phyloP scores from a whole-genome alignment of 345 rosid genomes.

The Moricandia moricandioides region DNA sequence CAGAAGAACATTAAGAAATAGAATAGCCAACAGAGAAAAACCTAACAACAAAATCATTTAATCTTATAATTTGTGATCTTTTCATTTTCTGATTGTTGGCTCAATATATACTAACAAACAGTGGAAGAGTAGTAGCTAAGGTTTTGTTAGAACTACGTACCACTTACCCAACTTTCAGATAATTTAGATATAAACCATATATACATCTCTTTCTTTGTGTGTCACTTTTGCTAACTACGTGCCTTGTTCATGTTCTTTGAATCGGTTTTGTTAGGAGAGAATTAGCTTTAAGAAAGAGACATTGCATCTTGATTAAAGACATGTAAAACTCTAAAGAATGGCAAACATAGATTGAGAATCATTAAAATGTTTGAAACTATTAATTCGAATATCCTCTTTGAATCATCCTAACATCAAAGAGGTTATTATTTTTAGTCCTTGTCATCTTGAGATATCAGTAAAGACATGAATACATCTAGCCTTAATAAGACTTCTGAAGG shows the following conservation, averaged over 20 bases:
- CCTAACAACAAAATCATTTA: constrained; percentile 20
- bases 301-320: constrained; percentile 1
- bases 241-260: constrained; percentile 35
- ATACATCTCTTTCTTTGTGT: constrained; percentile 34
- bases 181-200: background rate
- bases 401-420: background rate
- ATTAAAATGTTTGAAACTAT: background rate
- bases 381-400: background rate
- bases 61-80: background rate
- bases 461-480: background rate
- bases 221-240: constrained; percentile 16
- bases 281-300: constrained; percentile 14
- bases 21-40: constrained; percentile 8
- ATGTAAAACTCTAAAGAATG: background rate
- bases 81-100: background rate
- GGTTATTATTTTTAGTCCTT: background rate
- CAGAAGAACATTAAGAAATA: constrained; percentile 28
- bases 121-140: constrained; percentile 27
- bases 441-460: background rate
- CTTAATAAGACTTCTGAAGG: background rate
- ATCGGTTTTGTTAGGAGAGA: constrained; percentile 29
- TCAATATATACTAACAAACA: constrained; percentile 23
- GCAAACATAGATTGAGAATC: background rate
- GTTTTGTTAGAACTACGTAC: constrained; percentile 12
- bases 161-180: background rate